A percentile compares a stretch with the other conserved stretches of the same genome.
phyloP scores from a whole-genome alignment of 805 yeast species.

The Wilhelminamyces savonicus region DNA sequence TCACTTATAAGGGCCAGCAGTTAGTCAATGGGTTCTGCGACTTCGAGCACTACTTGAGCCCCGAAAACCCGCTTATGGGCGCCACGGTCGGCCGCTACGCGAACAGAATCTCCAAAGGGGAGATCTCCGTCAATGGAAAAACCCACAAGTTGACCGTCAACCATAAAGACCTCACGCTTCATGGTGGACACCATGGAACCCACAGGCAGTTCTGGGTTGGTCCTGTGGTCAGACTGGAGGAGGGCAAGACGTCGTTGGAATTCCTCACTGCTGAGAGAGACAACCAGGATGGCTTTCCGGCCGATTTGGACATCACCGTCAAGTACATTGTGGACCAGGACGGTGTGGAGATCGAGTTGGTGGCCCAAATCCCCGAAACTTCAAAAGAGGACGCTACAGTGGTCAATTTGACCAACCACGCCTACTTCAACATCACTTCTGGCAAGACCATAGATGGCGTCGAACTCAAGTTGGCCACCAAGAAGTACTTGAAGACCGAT shows the following conservation, averaged over 20 bases:
- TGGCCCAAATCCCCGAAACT: conserved; percentile 23
- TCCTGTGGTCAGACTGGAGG: conserved; percentile 38
- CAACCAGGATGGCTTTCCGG: conserved; percentile 56
- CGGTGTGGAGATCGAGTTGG: conserved; percentile 44
- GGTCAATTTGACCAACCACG: conserved; percentile 56
- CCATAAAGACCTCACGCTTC: conserved; percentile 33
- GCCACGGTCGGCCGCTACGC: conserved; percentile 64
- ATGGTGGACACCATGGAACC: conserved; percentile 51
- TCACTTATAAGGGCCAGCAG: conserved; percentile 31
- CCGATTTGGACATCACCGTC: conserved; percentile 42
- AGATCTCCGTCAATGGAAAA: conserved; percentile 34
- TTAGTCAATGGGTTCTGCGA: conserved; percentile 35
- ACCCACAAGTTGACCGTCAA: conserved; percentile 37
- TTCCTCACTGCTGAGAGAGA: conserved; percentile 41
- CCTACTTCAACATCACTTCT: conserved; percentile 48
- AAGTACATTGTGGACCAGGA: conserved; percentile 34
- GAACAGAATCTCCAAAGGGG: conserved; percentile 47
- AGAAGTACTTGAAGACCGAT: conserved; percentile 38
- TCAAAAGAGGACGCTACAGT: conserved; percentile 38
- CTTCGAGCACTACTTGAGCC: conserved; percentile 19
- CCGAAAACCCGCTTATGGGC: conserved; percentile 47
- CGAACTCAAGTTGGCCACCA: conserved; percentile 27
- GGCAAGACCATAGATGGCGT: conserved; percentile 25
- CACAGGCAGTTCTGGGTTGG: conserved; percentile 47
- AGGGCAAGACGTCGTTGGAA: conserved; percentile 23